Conservation (phyloP, 192 early-diverging fungal species). For the Mortierella claussenii region DNA sequence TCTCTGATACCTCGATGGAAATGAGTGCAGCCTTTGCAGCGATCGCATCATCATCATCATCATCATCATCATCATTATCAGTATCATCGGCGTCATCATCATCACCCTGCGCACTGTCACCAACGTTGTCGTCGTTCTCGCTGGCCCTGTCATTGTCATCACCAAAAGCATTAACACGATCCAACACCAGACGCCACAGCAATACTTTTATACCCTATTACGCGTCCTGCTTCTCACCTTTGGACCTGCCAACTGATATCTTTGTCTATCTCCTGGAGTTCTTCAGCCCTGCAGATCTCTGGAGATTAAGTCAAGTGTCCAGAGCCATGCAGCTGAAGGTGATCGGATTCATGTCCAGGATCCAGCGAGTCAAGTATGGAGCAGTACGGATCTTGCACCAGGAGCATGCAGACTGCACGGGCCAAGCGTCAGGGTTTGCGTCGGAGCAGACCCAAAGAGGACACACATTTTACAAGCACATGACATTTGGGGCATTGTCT, state of each 20-base stretch:
- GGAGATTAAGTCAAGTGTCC: slow-evolving; percentile 31
- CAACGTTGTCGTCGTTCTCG: not conserved
- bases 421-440: too few species aligned
- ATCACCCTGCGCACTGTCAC: not conserved
- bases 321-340: slow-evolving; percentile 17
- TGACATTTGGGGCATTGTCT: slow-evolving; percentile 2
- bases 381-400: slow-evolving; percentile 36
- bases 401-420: too few species aligned
- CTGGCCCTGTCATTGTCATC: not conserved
- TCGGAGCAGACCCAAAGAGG: not conserved
- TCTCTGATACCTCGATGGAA: slow-evolving; percentile 2
- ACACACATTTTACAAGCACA: slow-evolving; percentile 17
- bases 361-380: slow-evolving; percentile 29
- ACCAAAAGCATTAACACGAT: not conserved
- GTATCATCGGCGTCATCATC: slow-evolving; percentile 2
- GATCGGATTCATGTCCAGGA: slow-evolving; percentile 25
- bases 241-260: slow-evolving; percentile 32
- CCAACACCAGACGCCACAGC: slow-evolving; percentile 8
- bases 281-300: slow-evolving; percentile 32
- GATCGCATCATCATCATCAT: not conserved
- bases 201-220: slow-evolving; percentile 3
- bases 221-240: slow-evolving; percentile 35
- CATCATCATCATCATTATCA: not conserved
- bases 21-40: not conserved
- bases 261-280: slow-evolving; percentile 37